Base-by-base conservation (phyloP, 2,329 filamentous ascomycete species). In the Ophiostoma himal-ulmi region DNA sequence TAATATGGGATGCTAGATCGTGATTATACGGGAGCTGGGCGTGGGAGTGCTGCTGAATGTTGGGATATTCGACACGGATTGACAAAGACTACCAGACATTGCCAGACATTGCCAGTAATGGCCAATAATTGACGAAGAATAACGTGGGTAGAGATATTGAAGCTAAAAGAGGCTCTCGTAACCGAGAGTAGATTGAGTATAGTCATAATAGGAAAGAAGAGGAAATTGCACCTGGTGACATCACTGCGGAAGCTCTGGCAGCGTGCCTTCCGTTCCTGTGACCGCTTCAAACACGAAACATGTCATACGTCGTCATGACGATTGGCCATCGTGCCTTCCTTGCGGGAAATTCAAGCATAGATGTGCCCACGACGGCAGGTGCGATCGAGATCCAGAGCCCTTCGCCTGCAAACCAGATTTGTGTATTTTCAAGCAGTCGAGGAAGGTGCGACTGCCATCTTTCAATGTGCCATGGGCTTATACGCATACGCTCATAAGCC, bases 331-430 rank as follows among this genome's bases (percentile, higher is more conserved):
- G 70, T 68, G 26, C 67, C 67, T 68, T 66, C 30, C 66, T 57
- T 68, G 64, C 41, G 57, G 67, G 70, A 60, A 62, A 65, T 68
- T 41, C 34, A 5, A 54, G 22, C 41, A 52, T 22, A 11, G 11
- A 68, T 70, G 34, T 70, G 69, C 66, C 69, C 69, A 70, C 34
- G 30, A 34, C 20, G 34, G 39, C 60, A 65, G 67, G 54, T 67
- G 57, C 69, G 67, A 69, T 69, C 44, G 39, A 36, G 60, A 39
- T 52, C 26, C 10, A 57, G 52, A 20, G 44, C 44, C 39, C 34
- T 62, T 41, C 5, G 17, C 52, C 39, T 30, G 36, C 37, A 30
- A 54, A 65, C 20, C 41, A 14, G 54, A 34, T 34, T 60, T 62
- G 57, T n/a, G 26, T 5, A 62, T 13, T 36, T 30, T 3, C 57